Evolutionary conservation across 352 stramenopile species (phyloP).

Genomic region (Pythium dissotocum): DNA sequence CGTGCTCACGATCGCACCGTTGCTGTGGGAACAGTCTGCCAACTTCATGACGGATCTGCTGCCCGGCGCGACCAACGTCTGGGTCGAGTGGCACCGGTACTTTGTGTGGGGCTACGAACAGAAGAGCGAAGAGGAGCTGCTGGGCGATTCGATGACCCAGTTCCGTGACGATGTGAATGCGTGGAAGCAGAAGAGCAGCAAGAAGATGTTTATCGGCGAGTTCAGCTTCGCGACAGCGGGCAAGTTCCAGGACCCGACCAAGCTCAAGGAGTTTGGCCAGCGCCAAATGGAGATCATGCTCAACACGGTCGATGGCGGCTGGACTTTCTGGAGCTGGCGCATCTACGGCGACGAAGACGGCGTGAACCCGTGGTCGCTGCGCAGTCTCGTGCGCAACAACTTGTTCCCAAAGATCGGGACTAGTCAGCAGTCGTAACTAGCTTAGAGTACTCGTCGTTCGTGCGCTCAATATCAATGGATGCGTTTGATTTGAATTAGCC

Average conservation of each 20-base stretch:
- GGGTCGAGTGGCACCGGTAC: slow-evolving; percentile 84
- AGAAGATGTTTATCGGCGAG: slow-evolving; percentile 60
- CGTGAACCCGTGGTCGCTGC: slow-evolving; percentile 67
- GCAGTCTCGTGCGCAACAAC: slow-evolving; percentile 49
- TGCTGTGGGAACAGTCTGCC: slow-evolving; percentile 52
- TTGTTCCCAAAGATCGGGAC: slow-evolving; percentile 12
- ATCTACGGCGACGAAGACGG: slow-evolving; percentile 62
- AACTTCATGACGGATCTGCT: slow-evolving; percentile 57
- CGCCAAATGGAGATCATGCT: slow-evolving; percentile 51
- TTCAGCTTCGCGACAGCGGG: slow-evolving; percentile 61
- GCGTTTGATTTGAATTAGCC: neutral
- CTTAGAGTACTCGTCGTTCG: neutral
- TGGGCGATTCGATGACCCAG: slow-evolving; percentile 47
- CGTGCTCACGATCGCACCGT: slow-evolving; percentile 52
- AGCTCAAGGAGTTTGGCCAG: slow-evolving; percentile 53
- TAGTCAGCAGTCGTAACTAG: slow-evolving; percentile 4
- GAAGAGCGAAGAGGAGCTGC: slow-evolving; percentile 45
- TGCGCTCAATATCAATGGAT: neutral
- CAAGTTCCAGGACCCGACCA: slow-evolving; percentile 49
- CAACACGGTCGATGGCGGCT: slow-evolving; percentile 56
- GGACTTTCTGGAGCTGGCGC: slow-evolving; percentile 75
- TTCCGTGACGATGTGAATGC: slow-evolving; percentile 39
- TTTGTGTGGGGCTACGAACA: slow-evolving; percentile 82
- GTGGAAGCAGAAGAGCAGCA: slow-evolving; percentile 43
- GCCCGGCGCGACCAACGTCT: slow-evolving; percentile 69